Conservation (phyloP, 371 early-diverging fungal species). For the Mortierella polycephala region DNA sequence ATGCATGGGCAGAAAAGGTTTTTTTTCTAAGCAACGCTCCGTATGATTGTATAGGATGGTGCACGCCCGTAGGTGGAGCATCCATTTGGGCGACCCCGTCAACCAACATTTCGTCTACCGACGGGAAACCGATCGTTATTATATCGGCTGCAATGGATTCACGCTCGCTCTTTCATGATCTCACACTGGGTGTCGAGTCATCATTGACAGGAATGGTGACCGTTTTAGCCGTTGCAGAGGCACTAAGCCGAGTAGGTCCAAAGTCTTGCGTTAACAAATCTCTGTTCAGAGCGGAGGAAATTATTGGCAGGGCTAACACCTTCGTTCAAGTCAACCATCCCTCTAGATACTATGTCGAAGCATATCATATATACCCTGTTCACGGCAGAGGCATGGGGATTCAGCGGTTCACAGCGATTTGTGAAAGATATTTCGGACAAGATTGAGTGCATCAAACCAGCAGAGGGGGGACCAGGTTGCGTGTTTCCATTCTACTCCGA, state of each 20-base stretch:
- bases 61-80: conserved; percentile 76
- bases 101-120: conserved; percentile 58
- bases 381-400: conserved; percentile 80
- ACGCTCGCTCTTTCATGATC: conserved; percentile 74
- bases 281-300: neutral
- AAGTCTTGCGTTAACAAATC: neutral
- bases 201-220: conserved; percentile 72
- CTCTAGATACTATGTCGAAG: conserved; percentile 61
- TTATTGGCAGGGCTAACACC: neutral
- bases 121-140: conserved; percentile 73
- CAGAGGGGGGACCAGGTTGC: conserved; percentile 62
- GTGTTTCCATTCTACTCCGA: conserved; percentile 71
- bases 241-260: conserved; percentile 69
- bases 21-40: neutral
- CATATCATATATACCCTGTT: conserved; percentile 81
- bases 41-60: conserved; percentile 60
- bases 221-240: conserved; percentile 75
- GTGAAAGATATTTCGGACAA: conserved; percentile 73
- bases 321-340: conserved; percentile 57
- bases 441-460: conserved; percentile 67
- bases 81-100: conserved; percentile 81
- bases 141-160: conserved; percentile 76
- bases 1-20: too few relatives aligned
- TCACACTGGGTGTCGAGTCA: conserved; percentile 64
- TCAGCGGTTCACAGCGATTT: conserved; percentile 85